phyloP scores from a whole-genome alignment of 441 rosid genomes.

The Adansonia rubrostipa region DNA sequence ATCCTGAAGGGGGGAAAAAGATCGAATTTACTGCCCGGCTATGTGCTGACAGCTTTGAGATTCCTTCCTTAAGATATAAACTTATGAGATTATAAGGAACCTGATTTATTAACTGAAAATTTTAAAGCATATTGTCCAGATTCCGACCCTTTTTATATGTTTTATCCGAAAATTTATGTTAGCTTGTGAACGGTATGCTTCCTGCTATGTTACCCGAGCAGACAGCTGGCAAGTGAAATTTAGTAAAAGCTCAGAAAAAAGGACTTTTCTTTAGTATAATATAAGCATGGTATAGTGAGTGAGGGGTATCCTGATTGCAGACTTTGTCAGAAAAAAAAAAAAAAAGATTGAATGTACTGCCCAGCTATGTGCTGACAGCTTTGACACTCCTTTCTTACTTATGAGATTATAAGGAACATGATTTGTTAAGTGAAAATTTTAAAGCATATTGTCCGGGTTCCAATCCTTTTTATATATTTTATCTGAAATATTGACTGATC shows the following conservation, averaged over 20 bases:
- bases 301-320: background rate
- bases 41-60: too few species aligned
- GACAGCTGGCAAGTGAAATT: too few species aligned
- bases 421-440: conserved; percentile 3
- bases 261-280: background rate
- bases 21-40: background rate
- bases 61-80: too few species aligned
- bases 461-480: conserved; percentile 15
- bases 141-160: too few species aligned
- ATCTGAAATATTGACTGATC: conserved; percentile 30
- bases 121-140: too few species aligned
- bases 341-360: background rate
- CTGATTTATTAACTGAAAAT: background rate
- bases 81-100: too few species aligned
- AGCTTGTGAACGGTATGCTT: too few species aligned
- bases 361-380: conserved; percentile 9
- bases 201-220: too few species aligned
- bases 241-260: too few species aligned
- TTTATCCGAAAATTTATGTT: too few species aligned
- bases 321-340: background rate
- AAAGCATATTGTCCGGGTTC: background rate
- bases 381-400: background rate
- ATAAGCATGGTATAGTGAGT: background rate
- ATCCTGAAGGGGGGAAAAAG: background rate
- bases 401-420: background rate